Evolutionary conservation across 2,329 filamentous ascomycete genomes (phyloP).

Genomic region (Nemania diffusa): DNA sequence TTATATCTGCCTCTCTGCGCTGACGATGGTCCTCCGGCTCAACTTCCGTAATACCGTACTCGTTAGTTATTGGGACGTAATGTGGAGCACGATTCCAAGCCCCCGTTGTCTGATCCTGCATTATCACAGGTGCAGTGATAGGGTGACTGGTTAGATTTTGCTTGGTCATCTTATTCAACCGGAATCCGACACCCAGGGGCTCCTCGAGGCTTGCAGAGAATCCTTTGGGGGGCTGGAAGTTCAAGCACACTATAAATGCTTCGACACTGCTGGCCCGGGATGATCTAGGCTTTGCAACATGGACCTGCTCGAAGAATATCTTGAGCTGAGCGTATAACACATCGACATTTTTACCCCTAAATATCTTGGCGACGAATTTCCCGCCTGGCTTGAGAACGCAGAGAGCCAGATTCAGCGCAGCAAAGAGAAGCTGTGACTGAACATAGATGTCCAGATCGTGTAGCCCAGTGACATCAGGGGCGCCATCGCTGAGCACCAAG

Average conservation of each 20-base stretch:
- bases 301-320: constrained; percentile 86
- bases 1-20: constrained; percentile 56
- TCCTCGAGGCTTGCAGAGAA: constrained; percentile 81
- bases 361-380: constrained; percentile 98
- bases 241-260: constrained; percentile 94
- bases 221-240: constrained; percentile 81
- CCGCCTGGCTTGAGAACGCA: constrained; percentile 93
- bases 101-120: constrained; percentile 59
- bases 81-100: constrained; percentile 55
- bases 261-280: constrained; percentile 97
- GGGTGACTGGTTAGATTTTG: constrained; percentile 55
- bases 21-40: constrained; percentile 60
- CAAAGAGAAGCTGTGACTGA: constrained; percentile 93
- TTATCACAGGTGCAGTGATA: constrained; percentile 53
- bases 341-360: constrained; percentile 94
- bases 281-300: constrained; percentile 92
- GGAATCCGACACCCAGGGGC: constrained; percentile 73
- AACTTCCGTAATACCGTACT: constrained; percentile 58
- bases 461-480: constrained; percentile 94
- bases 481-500: constrained; percentile 93
- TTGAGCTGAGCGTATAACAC: constrained; percentile 93
- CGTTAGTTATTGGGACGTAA: constrained; percentile 35
- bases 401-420: constrained; percentile 90
- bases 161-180: constrained; percentile 62
- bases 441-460: constrained; percentile 99